These are phyloP conservation scores for Phytophthora meadii DNA, from an alignment of 352 stramenopile genomes.

Conservation along the genomic window DNA sequence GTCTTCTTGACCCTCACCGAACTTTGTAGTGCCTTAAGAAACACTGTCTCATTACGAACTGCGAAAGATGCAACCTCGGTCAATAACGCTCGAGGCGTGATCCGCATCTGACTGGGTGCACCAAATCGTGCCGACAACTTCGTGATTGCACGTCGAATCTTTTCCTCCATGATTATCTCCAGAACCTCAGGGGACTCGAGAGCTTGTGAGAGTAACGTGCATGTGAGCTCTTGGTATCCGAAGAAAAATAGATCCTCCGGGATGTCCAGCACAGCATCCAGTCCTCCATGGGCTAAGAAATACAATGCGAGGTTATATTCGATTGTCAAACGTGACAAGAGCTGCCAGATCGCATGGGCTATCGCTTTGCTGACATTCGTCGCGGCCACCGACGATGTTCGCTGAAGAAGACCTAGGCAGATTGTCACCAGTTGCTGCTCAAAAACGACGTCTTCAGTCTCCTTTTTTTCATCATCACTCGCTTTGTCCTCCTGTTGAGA, in stretches of 20 bases:
- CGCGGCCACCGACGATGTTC: conserved; percentile 15
- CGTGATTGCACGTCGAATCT: conserved; percentile 76
- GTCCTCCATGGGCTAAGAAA: conserved; percentile 57
- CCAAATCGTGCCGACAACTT: conserved; percentile 82
- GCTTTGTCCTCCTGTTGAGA: conserved; percentile 17
- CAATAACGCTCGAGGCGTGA: conserved; percentile 80
- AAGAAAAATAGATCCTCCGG: conserved; percentile 51
- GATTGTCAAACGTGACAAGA: conserved; percentile 71
- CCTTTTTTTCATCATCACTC: neutral
- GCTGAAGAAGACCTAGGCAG: conserved; percentile 45
- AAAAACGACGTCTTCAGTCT: conserved; percentile 26
- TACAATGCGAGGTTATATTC: conserved; percentile 76
- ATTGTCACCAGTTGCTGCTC: conserved; percentile 47
- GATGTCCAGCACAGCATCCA: conserved; percentile 71
- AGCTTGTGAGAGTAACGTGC: conserved; percentile 70
- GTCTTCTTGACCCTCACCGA: conserved; percentile 81
- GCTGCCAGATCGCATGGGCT: conserved; percentile 78
- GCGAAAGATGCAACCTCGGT: conserved; percentile 81
- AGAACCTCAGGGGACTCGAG: conserved; percentile 86
- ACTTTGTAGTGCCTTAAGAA: conserved; percentile 74
- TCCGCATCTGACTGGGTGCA: conserved; percentile 76
- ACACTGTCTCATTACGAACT: conserved; percentile 78
- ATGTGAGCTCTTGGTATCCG: conserved; percentile 81
- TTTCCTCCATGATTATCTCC: conserved; percentile 89
- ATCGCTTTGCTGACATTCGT: conserved; percentile 31